A percentile compares a stretch with the other conserved stretches of the same genome.
Conservation (phyloP, 495 filamentous ascomycete genomes). For the Ramalina intermedia region DNA sequence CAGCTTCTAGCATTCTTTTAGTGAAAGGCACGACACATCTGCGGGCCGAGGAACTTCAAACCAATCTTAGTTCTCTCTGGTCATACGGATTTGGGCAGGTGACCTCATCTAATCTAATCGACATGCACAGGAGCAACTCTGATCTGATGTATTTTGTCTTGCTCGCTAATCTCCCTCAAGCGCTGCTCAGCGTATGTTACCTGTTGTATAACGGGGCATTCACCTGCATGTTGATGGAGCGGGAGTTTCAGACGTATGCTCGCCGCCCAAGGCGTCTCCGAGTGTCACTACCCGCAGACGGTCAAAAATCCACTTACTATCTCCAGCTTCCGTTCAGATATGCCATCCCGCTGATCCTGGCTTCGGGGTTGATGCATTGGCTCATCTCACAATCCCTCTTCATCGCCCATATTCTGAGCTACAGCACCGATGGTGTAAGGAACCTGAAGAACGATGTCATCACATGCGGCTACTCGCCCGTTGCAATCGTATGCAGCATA, state of each 20-base stretch:
- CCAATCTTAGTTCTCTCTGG: slow-evolving; percentile 6
- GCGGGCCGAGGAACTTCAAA: not conserved
- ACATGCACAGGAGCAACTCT: not conserved
- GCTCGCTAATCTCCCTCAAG: slow-evolving; percentile 30
- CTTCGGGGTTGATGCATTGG: slow-evolving; percentile 26
- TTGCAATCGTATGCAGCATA: slow-evolving; percentile 19
- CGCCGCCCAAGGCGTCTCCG: slow-evolving; percentile 24
- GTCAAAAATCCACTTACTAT: slow-evolving; percentile 29
- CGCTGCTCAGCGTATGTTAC: slow-evolving; percentile 30
- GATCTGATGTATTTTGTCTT: slow-evolving; percentile 18
- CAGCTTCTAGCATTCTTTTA: not conserved
- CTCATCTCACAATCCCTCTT: slow-evolving; percentile 28
- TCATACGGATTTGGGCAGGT: slow-evolving; percentile 20
- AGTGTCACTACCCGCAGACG: slow-evolving; percentile 28
- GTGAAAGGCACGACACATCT: not conserved
- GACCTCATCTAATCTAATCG: slow-evolving; percentile 14
- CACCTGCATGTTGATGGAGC: slow-evolving; percentile 26
- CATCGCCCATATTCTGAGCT: slow-evolving; percentile 17
- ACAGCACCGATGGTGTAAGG: not conserved
- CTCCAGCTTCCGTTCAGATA: slow-evolving; percentile 33
- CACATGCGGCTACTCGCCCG: slow-evolving; percentile 20
- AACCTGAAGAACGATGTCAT: slow-evolving; percentile 6
- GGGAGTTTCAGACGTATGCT: slow-evolving; percentile 23
- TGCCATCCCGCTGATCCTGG: slow-evolving; percentile 21
- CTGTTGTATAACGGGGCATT: slow-evolving; percentile 24